phyloP scores from a whole-genome alignment of 2,329 filamentous ascomycete genomes.

The Pseudogymnoascus sp. region DNA sequence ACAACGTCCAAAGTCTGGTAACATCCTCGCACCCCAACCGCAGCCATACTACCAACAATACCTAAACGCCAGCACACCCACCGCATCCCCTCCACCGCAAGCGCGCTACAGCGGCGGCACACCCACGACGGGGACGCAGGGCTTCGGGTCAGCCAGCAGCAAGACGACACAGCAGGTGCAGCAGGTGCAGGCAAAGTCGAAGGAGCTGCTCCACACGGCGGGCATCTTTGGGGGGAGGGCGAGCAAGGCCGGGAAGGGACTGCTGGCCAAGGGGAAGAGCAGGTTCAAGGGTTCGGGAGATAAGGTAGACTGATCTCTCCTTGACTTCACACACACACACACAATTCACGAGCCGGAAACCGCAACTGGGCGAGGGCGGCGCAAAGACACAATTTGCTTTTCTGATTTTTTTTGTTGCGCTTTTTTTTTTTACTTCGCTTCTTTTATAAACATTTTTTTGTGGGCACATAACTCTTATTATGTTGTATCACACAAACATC shows the following conservation, averaged over 20 bases:
- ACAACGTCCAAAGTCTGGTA: conserved; percentile 24
- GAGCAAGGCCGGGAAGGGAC: conserved; percentile 76
- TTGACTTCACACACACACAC: conserved; percentile 18
- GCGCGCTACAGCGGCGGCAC: conserved; percentile 20
- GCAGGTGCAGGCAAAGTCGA: conserved; percentile 61
- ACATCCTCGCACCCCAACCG: conserved; percentile 23
- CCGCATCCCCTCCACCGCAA: conserved; percentile 20
- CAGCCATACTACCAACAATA: conserved; percentile 54
- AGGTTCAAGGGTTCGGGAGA: conserved; percentile 64
- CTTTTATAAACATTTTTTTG: conserved; percentile 3
- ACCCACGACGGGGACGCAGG: conserved; percentile 9
- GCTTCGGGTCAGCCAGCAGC: neutral
- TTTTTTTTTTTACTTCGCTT: neutral
- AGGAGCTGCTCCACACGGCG: conserved; percentile 80
- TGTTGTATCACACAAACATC: conserved; percentile 1
- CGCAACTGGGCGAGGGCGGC: neutral
- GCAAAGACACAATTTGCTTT: neutral
- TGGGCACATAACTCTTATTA: conserved; percentile 3
- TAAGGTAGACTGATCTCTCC: conserved; percentile 71
- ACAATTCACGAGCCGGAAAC: neutral
- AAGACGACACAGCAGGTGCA: conserved; percentile 33
- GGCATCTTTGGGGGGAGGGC: conserved; percentile 64
- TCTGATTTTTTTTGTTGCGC: neutral
- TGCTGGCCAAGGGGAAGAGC: conserved; percentile 85
- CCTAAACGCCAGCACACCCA: conserved; percentile 42